These are phyloP conservation scores for Gentiana macrophylla DNA, from an alignment of 257 asterid species.

Conservation along the genomic window DNA sequence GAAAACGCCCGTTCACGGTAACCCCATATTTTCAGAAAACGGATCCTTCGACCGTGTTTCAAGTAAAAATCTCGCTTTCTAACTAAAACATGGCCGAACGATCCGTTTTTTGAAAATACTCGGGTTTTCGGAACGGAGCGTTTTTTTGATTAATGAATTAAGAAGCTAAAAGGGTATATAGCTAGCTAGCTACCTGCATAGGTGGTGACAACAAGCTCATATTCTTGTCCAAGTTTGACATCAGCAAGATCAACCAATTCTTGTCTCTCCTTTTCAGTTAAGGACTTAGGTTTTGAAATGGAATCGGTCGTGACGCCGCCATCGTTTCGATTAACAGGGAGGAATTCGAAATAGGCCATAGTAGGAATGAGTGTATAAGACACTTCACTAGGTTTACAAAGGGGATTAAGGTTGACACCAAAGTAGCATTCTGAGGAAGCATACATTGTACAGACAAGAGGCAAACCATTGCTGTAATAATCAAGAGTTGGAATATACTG, in stretches of 20 bases:
- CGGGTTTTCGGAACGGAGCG: too few relatives aligned
- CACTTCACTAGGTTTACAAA: constrained; percentile 29
- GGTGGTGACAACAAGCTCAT: constrained; percentile 36
- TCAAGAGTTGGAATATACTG: constrained; percentile 33
- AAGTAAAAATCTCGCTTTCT: not conserved
- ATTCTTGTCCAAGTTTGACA: constrained; percentile 28
- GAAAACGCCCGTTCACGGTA: too few relatives aligned
- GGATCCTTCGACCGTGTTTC: not conserved
- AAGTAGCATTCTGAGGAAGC: constrained; percentile 31
- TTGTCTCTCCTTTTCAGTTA: constrained; percentile 8
- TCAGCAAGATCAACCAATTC: constrained; percentile 28
- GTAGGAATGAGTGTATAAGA: constrained; percentile 39
- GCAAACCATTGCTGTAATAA: constrained; percentile 32
- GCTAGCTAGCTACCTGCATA: constrained; percentile 23
- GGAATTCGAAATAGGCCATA: constrained; percentile 37
- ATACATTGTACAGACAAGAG: constrained; percentile 37
- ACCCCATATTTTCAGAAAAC: too few relatives aligned
- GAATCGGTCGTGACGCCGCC: constrained; percentile 3
- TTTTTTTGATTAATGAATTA: not conserved
- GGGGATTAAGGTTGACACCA: constrained; percentile 37
- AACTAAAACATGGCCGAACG: too few relatives aligned
- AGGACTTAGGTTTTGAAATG: constrained; percentile 2
- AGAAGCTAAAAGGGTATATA: not conserved
- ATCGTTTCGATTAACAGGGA: constrained; percentile 14
- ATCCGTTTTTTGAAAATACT: too few relatives aligned